Evolutionary conservation across 306 rosid species (phyloP), one percentile per base, ranked within the genome.

Genomic region (Medicago arabica): DNA sequence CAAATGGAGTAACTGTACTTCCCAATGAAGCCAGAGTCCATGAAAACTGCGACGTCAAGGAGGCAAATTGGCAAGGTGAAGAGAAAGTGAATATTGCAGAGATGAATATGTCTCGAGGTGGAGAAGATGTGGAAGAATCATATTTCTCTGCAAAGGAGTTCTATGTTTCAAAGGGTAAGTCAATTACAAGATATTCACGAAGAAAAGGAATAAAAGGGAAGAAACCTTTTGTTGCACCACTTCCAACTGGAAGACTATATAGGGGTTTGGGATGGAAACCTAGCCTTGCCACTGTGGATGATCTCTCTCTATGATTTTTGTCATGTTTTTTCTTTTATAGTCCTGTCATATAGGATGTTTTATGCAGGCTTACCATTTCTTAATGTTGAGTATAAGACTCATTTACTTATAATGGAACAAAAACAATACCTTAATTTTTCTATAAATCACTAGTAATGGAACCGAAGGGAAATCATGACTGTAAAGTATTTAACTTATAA

Each of bases 201-300:
- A 34, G 81, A 68, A 88, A 74, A 68, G 87, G 86, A 19, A 50
- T 89, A 6, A 85, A 39, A 64, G 85, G 54, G 58, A 89, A 74
- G 83, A 90, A 78, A 68, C 87, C 92, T 4, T 85, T 88, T 68
- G 81, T 80, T 28, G 85, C 91, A 36, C 97, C 97, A 69, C 84
- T 88, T 57, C 90, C 92, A 7, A 88, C 74, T 80, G 65, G 79
- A 18, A 87, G 76, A 83, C 0, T 76, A n/a, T 49, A 49, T 39
- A 28, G 72, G 80, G 81, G 75, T 65, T 62, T 80, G 7, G 72
- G 34, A 21, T 94, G 97, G 97, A 84, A 88, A 78, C 96, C 96
- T 16, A 83, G 87, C 77, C 90, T 92, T 34, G 75, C 78, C 61
- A 79, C 91, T 60, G 85, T 90, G 49, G 85, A 76, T 77, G 96